Percentiles rank a stretch among this genome's conserved stretches.
Conservation (phyloP, 176 grass and related monocot genomes). For the Ananas comosus region DNA sequence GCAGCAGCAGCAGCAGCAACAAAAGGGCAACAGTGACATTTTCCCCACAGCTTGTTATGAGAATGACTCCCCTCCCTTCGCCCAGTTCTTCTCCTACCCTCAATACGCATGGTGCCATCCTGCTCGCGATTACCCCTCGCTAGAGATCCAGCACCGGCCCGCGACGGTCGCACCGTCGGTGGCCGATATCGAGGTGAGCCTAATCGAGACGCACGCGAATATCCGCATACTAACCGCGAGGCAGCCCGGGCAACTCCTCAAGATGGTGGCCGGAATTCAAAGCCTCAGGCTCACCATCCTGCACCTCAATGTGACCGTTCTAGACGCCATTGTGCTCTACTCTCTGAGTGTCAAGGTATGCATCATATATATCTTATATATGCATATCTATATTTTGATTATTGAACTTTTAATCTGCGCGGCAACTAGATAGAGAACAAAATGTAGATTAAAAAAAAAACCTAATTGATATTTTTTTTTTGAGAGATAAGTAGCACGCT, state of each 20-base stretch:
- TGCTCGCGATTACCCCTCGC: slow-evolving; percentile 3
- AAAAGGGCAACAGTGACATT: background rate
- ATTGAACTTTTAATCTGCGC: slow-evolving; percentile 4
- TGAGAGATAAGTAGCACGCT: too few relatives aligned
- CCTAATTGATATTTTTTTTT: too few relatives aligned
- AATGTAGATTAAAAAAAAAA: too few relatives aligned
- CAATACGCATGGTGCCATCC: slow-evolving; percentile 60
- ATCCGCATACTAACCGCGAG: slow-evolving; percentile 40
- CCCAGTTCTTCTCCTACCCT: slow-evolving; percentile 77
- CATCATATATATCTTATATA: too few relatives aligned
- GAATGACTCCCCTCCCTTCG: slow-evolving; percentile 38
- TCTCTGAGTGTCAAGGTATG: slow-evolving; percentile 81
- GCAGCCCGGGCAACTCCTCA: slow-evolving; percentile 54
- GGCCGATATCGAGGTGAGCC: slow-evolving; percentile 76
- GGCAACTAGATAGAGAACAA: background rate
- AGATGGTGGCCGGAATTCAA: slow-evolving; percentile 57
- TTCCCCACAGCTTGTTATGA: background rate
- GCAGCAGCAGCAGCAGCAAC: slow-evolving; percentile 27
- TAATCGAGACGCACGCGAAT: slow-evolving; percentile 72
- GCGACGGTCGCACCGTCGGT: background rate
- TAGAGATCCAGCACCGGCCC: slow-evolving; percentile 10
- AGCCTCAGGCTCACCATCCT: slow-evolving; percentile 47
- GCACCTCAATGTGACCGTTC: slow-evolving; percentile 69
- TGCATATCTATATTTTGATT: background rate
- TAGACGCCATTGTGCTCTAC: slow-evolving; percentile 54